A percentile compares a stretch with the other conserved stretches of the same genome.
These are phyloP conservation scores for Epichloe festucae DNA, from an alignment of 2,329 filamentous ascomycete species.

Conservation along the genomic window DNA sequence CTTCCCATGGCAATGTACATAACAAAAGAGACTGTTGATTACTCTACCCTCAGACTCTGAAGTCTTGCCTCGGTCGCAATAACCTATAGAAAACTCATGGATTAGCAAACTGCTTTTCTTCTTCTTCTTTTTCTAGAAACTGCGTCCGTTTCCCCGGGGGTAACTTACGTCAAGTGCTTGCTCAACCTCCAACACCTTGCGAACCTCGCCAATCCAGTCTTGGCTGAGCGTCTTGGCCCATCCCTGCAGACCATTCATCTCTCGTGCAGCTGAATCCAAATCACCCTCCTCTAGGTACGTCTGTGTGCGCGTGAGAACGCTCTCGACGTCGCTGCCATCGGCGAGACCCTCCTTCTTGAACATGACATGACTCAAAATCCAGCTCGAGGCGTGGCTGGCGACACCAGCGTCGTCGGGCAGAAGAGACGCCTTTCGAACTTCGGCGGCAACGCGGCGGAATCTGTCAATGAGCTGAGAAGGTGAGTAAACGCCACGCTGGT, in stretches of 20 bases:
- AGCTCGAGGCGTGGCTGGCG: constrained; percentile 82
- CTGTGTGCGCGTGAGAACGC: constrained; percentile 79
- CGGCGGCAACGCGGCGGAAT: constrained; percentile 81
- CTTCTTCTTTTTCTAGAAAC: too few relatives aligned
- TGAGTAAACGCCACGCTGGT: constrained; percentile 81
- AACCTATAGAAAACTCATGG: constrained; percentile 39
- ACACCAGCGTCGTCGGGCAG: constrained; percentile 90
- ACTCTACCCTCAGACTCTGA: constrained; percentile 77
- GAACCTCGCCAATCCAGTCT: constrained; percentile 85
- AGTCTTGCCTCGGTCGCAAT: constrained; percentile 83
- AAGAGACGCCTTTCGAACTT: constrained; percentile 88
- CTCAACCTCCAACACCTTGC: constrained; percentile 85
- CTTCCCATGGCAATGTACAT: constrained; percentile 21
- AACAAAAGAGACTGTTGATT: constrained; percentile 22
- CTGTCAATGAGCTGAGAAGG: constrained; percentile 81
- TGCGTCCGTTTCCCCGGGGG: not conserved
- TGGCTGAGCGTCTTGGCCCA: constrained; percentile 93
- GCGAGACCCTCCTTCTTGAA: constrained; percentile 89
- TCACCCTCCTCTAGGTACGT: constrained; percentile 86
- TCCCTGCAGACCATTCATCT: constrained; percentile 85
- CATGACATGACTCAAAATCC: constrained; percentile 81
- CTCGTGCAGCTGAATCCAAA: constrained; percentile 77
- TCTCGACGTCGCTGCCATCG: constrained; percentile 82
- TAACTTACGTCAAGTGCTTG: constrained; percentile 84
- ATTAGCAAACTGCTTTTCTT: not conserved